Evolutionary conservation across 2,329 filamentous ascomycete species (phyloP), one percentile per base, ranked within the genome.

Genomic region (Lasiodiplodia gonubiensis): DNA sequence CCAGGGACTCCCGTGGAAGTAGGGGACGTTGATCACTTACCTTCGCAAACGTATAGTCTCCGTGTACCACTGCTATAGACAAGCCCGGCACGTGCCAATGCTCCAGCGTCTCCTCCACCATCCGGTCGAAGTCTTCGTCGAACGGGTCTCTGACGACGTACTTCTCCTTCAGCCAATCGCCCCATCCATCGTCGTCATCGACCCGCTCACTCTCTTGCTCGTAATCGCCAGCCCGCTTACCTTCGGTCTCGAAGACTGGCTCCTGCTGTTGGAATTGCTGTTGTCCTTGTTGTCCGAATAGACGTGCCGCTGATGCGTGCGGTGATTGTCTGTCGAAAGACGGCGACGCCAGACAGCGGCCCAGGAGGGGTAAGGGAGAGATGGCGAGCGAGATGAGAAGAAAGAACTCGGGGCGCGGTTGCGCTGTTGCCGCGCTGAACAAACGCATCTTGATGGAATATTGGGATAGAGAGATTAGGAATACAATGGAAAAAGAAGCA

Each of bases 21-120:
- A 33, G 8, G 14, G 18, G 25, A 35, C 8, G 8, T 11, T 23
- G 7, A 48, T 11, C 3, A 35, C 49, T 30, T 10, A 67, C 79
- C 81, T 83, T 68, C 70, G 76, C 68, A 46, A 68, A 81, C 7
- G 78, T 80, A 4, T 80, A 69, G 14, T 84, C 75, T 2, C 80
- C 80, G 68, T 85, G 80, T 16, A 86, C 74, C 25, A 86, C 77
- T 0, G 81, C 82, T 23, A 86, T 77, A 2, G 84, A 78, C 6
- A 86, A 64, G 0, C 84, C 85, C 1, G 85, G 84, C 8, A 85
- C 81, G 64, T 83, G 80, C 79, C 80, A 86, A 53, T 77, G 69
- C 7, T 78, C 69, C 39, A 83, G 74, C 2, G 76, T 70, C 4
- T 73, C 70, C 23, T 75, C 68, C 5, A 80, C 71, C 35, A 71